Evolutionary conservation across 2,329 filamentous ascomycete genomes (phyloP).

Genomic region (Fusarium phyllophilum): DNA sequence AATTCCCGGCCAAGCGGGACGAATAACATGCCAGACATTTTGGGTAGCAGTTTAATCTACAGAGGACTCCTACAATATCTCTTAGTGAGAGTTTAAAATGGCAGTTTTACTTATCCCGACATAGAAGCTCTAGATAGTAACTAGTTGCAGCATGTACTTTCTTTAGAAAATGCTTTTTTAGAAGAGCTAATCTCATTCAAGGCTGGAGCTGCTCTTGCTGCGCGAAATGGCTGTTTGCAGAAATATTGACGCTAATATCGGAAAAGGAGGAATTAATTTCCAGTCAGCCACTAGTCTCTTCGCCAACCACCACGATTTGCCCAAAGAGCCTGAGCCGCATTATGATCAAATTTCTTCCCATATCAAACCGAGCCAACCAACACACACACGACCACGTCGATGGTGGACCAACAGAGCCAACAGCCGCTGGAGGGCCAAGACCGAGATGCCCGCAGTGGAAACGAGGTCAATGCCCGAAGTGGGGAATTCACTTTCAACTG

Average conservation of each 20-base stretch:
- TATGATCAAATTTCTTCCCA: not conserved
- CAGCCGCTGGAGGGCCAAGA: not conserved
- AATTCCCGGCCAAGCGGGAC: not conserved
- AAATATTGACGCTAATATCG: not conserved
- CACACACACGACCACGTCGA: not conserved
- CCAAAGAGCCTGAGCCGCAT: not conserved
- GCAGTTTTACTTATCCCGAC: not conserved
- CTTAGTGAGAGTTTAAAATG: not conserved
- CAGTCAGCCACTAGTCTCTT: not conserved
- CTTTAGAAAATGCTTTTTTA: not conserved
- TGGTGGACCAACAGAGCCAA: not conserved
- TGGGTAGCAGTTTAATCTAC: not conserved
- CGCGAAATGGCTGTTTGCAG: not conserved
- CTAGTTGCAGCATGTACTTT: not conserved
- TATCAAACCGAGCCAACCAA: not conserved
- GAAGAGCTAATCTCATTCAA: not conserved
- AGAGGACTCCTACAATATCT: not conserved
- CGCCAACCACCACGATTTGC: not conserved
- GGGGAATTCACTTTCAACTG: not conserved
- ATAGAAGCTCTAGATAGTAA: not conserved
- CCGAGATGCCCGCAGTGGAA: not conserved
- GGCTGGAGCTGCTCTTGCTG: not conserved
- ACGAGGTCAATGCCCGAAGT: not conserved
- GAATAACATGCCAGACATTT: not conserved
- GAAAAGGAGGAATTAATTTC: slow-evolving; percentile 7